These are phyloP conservation scores for Solanum dulcamara DNA, from an alignment of 257 asterid genomes.

Conservation along the genomic window DNA sequence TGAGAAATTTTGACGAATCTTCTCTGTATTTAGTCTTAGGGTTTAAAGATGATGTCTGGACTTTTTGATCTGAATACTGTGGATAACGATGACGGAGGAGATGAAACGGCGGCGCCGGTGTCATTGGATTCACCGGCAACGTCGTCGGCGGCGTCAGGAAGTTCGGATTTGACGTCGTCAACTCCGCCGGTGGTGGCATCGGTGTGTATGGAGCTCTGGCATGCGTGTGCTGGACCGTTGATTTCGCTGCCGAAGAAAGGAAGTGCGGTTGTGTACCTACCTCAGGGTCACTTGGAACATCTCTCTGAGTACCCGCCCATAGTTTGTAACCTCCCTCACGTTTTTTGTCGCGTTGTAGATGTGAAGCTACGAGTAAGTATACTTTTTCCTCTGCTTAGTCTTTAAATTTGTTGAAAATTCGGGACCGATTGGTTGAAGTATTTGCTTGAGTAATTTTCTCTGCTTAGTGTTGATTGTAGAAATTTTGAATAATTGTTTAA, in stretches of 20 bases:
- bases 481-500: background rate
- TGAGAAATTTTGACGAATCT: background rate
- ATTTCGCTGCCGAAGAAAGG: constrained; percentile 89
- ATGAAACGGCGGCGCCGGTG: background rate
- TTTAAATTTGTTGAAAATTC: background rate
- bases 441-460: background rate
- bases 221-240: constrained; percentile 98
- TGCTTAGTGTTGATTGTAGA: background rate
- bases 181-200: constrained; percentile 25
- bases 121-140: background rate
- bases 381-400: background rate
- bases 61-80: constrained; percentile 70
- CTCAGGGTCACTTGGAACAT: constrained; percentile 87
- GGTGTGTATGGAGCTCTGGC: constrained; percentile 96
- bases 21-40: constrained; percentile 22
- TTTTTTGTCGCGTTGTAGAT: constrained; percentile 86
- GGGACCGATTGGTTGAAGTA: background rate
- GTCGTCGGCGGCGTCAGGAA: constrained; percentile 17
- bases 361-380: constrained; percentile 71
- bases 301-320: constrained; percentile 47
- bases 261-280: constrained; percentile 67
- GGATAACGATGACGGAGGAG: constrained; percentile 26
- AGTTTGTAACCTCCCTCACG: constrained; percentile 55
- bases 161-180: constrained; percentile 18
- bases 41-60: constrained; percentile 35